These are phyloP conservation scores for Aureobasidium sp. DNA, from an alignment of 2,329 filamentous ascomycete species.

Conservation along the genomic window DNA sequence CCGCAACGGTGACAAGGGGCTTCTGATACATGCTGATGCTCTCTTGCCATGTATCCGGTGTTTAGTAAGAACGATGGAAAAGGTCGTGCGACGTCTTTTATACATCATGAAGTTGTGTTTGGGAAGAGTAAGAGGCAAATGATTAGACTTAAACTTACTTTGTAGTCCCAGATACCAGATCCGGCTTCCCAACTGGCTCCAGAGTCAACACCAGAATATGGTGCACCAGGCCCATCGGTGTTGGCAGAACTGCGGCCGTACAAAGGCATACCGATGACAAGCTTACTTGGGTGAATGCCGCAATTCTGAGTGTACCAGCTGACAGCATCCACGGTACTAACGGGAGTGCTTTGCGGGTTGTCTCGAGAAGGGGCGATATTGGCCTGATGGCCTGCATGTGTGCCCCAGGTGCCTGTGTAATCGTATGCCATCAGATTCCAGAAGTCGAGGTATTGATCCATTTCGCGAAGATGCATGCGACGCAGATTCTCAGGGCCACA, in stretches of 20 bases:
- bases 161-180: conserved; percentile 78
- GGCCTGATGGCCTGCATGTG: conserved; percentile 63
- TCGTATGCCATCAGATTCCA: conserved; percentile 46
- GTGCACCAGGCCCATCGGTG: conserved; percentile 63
- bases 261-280: conserved; percentile 84
- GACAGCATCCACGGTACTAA: conserved; percentile 64
- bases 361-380: conserved; percentile 58
- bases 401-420: conserved; percentile 70
- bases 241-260: conserved; percentile 80
- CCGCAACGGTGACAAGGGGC: neutral
- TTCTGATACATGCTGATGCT: neutral
- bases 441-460: conserved; percentile 38
- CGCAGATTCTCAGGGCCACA: conserved; percentile 34
- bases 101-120: conserved; percentile 5
- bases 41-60: neutral
- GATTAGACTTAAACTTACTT: conserved; percentile 31
- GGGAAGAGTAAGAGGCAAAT: neutral
- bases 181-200: conserved; percentile 66
- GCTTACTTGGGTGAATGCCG: conserved; percentile 56
- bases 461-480: conserved; percentile 31
- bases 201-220: conserved; percentile 60
- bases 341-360: conserved; percentile 62
- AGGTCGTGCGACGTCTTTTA: conserved; percentile 9
- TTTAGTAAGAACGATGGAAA: conserved; percentile 10
- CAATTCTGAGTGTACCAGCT: conserved; percentile 58